Conservation (phyloP, 129 eudicot genomes). For the Flaveria sonorensis region DNA sequence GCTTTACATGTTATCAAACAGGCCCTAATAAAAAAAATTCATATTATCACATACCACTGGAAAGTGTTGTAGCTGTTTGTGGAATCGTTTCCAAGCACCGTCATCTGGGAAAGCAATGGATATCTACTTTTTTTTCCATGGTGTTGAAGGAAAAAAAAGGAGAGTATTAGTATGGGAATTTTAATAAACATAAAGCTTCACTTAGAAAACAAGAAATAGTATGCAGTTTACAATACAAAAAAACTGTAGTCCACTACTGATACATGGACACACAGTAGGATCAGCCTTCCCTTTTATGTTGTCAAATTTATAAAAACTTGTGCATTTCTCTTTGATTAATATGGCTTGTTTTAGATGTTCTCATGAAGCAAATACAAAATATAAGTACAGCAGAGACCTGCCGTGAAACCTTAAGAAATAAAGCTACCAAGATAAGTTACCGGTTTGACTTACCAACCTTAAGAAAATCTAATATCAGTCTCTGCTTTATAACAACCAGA, state of each 20-base stretch:
- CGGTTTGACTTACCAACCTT: background rate
- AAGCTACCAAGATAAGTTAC: background rate
- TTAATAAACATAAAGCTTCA: conserved; percentile 17
- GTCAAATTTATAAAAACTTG: background rate
- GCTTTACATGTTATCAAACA: background rate
- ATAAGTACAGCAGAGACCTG: background rate
- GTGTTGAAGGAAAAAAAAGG: conserved; percentile 11
- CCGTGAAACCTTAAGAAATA: background rate
- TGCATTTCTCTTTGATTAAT: background rate
- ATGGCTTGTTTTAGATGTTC: background rate
- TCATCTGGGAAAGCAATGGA: conserved; percentile 98
- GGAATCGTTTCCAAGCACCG: conserved; percentile 99
- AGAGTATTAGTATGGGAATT: conserved; percentile 17
- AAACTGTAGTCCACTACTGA: background rate
- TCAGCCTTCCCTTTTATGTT: background rate
- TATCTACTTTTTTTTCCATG: conserved; percentile 48
- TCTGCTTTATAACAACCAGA: conserved; percentile 2
- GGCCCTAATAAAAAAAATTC: background rate
- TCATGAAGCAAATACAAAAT: background rate
- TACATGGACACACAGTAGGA: background rate
- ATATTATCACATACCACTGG: conserved; percentile 62
- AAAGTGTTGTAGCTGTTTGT: conserved; percentile 97
- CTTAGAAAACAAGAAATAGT: background rate
- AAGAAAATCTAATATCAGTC: background rate
- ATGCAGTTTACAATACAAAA: conserved; percentile 1